Evolutionary conservation across 2,329 filamentous ascomycete species (phyloP).

Genomic region (Aspergillus bombycis): DNA sequence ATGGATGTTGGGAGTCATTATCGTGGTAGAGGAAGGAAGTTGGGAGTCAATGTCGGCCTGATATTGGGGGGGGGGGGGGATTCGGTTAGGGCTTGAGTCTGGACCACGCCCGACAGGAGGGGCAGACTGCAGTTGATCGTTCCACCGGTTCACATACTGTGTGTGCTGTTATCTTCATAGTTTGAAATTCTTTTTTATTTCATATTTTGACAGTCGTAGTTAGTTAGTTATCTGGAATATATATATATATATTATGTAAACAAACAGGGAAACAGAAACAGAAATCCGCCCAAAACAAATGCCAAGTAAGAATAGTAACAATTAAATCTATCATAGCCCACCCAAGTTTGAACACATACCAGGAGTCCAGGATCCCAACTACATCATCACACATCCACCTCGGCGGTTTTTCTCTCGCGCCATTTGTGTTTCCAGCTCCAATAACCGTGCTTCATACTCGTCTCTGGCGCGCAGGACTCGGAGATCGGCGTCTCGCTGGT

Average conservation of each 20-base stretch:
- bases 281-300: neutral
- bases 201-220: neutral
- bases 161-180: neutral
- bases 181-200: neutral
- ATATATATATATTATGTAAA: neutral
- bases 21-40: no score
- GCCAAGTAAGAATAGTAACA: neutral
- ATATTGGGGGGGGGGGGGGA: neutral
- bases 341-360: neutral
- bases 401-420: neutral
- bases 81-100: neutral
- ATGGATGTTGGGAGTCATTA: no score
- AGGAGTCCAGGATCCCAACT: neutral
- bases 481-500: neutral
- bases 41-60: neutral
- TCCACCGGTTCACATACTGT: no score
- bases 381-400: neutral
- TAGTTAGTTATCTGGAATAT: no score
- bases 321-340: no score
- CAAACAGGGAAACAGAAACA: neutral
- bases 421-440: neutral
- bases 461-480: neutral
- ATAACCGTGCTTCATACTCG: neutral
- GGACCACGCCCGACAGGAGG: neutral
- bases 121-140: no score